Conservation (phyloP, 192 early-diverging fungal species). For the Backusella tuberculispora region DNA sequence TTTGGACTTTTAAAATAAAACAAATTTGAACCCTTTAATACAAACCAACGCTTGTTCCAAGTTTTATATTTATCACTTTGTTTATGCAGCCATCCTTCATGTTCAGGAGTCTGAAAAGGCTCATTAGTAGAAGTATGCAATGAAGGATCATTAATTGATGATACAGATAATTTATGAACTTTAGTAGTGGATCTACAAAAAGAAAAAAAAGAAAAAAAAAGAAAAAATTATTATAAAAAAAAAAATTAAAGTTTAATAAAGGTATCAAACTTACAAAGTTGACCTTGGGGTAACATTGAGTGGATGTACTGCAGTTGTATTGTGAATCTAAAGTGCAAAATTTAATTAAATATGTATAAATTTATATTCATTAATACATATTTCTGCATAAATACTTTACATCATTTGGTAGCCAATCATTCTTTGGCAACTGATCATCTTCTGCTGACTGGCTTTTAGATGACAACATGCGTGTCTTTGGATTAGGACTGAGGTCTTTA, state of each 20-base stretch:
- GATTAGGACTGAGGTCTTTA: neutral
- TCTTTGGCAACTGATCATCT: slow-evolving; percentile 6
- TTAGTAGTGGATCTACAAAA: neutral
- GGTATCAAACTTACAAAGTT: neutral
- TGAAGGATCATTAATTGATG: slow-evolving; percentile 8
- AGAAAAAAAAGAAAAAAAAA: neutral
- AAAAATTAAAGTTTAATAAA: neutral
- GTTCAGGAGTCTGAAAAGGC: slow-evolving; percentile 48
- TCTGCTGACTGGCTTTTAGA: neutral
- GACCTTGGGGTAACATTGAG: slow-evolving; percentile 10
- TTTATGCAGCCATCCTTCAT: slow-evolving; percentile 65
- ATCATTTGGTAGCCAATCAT: neutral
- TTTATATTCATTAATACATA: slow-evolving; percentile 14
- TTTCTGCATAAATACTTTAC: slow-evolving; percentile 6
- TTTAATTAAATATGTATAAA: slow-evolving; percentile 18
- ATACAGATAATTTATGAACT: slow-evolving; percentile 22
- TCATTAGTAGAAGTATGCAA: slow-evolving; percentile 11
- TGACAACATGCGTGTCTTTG: neutral
- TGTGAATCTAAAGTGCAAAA: neutral
- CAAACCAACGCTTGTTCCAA: slow-evolving; percentile 67
- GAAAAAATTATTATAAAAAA: neutral
- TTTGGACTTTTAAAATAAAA: slow-evolving; percentile 64
- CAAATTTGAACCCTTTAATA: slow-evolving; percentile 58
- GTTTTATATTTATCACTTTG: slow-evolving; percentile 61
- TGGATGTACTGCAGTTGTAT: slow-evolving; percentile 10